Base-by-base conservation (phyloP, 768 basidiomycete genomes). In the Tulasnella sp. region DNA sequence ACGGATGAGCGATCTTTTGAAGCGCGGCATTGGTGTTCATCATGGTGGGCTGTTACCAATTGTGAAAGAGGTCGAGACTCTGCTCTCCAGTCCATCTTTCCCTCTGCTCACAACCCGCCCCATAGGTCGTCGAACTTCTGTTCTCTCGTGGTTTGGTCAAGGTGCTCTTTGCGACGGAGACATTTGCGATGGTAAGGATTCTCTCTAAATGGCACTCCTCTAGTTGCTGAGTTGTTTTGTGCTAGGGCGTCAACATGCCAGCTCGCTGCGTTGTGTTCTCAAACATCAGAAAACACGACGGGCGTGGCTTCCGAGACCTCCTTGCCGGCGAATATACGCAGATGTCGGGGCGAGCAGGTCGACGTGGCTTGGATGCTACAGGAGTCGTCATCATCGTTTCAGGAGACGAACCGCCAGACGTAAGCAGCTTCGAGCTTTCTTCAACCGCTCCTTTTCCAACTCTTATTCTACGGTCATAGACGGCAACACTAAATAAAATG, bases 191-290 rank as follows among this genome's bases (percentile, higher is more conserved):
- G 97, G 97, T 96, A 78, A 39, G 38, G 31, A 24, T 27, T 14
- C 31, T 0, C n/a, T 27, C 18, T 21, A 31, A 40, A 40, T 40
- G 34, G 36, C n/a, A 58, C 42, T 42, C 56, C 79, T 75, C 34
- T 68, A 71, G 38, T 46, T 27, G 8, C 8, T 74, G 12, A 74
- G 6, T 38, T 4, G 18, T 42, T 14, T 58, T n/a, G n/a, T 44
- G 77, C 12, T 80, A 98, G 97, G 98, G 98, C 74, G 98, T 99
- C 77, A 99, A 99, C 85, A 99, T 99, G 98, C 98, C 98, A 27
- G 95, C 98, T 2, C 93, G 92, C 88, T 96, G 93, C 83, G 98
- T 99, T 4, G 98, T 98, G 9, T 99, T 98, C 85, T 97, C 98
- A 4, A 92, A 90, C 71, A 97, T 94, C 75, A 89, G 96, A 71